These are phyloP conservation scores for Phytophthora vignae DNA, from an alignment of 352 stramenopile genomes.

Conservation along the genomic window DNA sequence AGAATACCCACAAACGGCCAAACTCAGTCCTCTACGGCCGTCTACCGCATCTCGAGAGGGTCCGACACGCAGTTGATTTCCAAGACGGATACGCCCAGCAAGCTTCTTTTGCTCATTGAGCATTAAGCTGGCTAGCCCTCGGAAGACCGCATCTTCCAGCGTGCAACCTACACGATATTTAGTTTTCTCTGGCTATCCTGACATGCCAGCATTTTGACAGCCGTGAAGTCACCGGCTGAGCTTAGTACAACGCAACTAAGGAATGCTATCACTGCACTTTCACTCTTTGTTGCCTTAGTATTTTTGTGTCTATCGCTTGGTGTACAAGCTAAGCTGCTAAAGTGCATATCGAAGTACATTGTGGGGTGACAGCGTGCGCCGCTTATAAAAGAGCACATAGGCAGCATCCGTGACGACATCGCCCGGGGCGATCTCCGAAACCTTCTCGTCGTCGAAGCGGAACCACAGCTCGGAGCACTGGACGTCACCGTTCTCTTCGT, in stretches of 20 bases:
- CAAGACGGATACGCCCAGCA: not conserved
- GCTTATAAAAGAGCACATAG: slow-evolving; percentile 94
- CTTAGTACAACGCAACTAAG: no score
- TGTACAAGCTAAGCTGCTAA: slow-evolving; percentile 28
- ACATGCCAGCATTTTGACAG: no score
- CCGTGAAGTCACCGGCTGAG: no score
- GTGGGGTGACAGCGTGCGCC: slow-evolving; percentile 72
- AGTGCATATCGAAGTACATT: slow-evolving; percentile 77
- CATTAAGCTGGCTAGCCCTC: not conserved
- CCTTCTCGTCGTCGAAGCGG: slow-evolving; percentile 87
- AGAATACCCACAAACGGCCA: not conserved
- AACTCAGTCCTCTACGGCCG: not conserved
- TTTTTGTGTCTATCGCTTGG: slow-evolving; percentile 19
- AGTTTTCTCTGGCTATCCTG: no score
- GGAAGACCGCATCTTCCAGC: no score
- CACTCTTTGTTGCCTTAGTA: slow-evolving; percentile 1
- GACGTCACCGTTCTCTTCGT: slow-evolving; percentile 42
- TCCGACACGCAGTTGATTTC: not conserved
- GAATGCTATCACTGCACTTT: slow-evolving; percentile 12
- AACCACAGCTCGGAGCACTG: slow-evolving; percentile 76
- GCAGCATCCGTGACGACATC: slow-evolving; percentile 86
- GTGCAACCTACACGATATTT: no score
- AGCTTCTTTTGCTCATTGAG: not conserved
- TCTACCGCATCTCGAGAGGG: not conserved
- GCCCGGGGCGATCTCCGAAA: slow-evolving; percentile 70